phyloP scores from a whole-genome alignment of 805 yeast genomes.

The Zygotorulaspora florentina region DNA sequence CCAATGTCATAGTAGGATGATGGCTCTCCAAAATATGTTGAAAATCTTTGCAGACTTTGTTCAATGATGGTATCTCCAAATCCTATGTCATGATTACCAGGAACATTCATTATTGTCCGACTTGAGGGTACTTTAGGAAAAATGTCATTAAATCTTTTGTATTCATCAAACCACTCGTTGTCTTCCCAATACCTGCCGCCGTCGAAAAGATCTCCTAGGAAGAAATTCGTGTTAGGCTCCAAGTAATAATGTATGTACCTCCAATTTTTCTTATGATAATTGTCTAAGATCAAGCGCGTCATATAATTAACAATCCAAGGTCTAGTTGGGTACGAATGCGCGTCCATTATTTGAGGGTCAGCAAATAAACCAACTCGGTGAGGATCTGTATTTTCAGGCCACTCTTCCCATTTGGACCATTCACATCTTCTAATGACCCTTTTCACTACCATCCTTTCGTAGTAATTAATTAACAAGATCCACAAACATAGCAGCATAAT shows the following conservation, averaged over 20 bases:
- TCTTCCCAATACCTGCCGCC: conserved; percentile 89
- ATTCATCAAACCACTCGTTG: conserved; percentile 67
- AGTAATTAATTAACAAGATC: conserved; percentile 45
- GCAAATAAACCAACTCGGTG: conserved; percentile 66
- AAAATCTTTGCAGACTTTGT: conserved; percentile 57
- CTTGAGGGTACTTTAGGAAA: conserved; percentile 55
- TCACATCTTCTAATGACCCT: conserved; percentile 44
- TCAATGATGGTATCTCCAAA: conserved; percentile 70
- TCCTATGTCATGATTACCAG: conserved; percentile 98
- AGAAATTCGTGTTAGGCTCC: conserved; percentile 71
- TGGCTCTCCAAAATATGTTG: conserved; percentile 68
- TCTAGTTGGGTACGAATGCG: conserved; percentile 76
- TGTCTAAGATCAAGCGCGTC: conserved; percentile 65
- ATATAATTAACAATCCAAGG: conserved; percentile 47
- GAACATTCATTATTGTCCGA: conserved; percentile 45
- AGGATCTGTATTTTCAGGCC: conserved; percentile 41
- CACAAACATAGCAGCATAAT: conserved; percentile 37
- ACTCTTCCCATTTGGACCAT: conserved; percentile 68
- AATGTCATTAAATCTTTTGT: conserved; percentile 58
- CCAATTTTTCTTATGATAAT: conserved; percentile 75
- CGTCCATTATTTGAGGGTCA: conserved; percentile 93
- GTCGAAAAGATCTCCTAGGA: conserved; percentile 89
- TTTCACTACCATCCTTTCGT: conserved; percentile 50
- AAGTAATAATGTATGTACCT: conserved; percentile 51
- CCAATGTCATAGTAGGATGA: conserved; percentile 47